These are phyloP conservation scores for Pleurotus platypus DNA, from an alignment of 768 basidiomycete genomes.

Conservation along the genomic window DNA sequence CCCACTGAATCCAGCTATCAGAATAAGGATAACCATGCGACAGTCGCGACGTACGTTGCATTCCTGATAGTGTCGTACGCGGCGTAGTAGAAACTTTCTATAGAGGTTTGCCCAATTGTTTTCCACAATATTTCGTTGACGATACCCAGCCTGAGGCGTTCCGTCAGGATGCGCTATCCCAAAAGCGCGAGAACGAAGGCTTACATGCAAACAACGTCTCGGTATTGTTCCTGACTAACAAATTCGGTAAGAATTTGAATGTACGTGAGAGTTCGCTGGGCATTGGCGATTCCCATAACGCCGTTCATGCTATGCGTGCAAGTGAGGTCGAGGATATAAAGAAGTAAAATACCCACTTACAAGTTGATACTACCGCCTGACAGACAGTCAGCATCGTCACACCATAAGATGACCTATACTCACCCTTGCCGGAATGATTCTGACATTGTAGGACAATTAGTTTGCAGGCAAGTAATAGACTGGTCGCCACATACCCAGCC, in stretches of 20 bases:
- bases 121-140: constrained; percentile 60
- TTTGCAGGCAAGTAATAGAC: neutral
- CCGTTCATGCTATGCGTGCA: constrained; percentile 50
- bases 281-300: constrained; percentile 88
- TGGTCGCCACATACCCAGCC: constrained; percentile 53
- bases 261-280: constrained; percentile 78
- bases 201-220: constrained; percentile 67
- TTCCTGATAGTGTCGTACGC: constrained; percentile 42
- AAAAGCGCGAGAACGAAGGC: constrained; percentile 14
- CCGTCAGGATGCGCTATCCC: neutral
- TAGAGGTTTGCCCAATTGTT: constrained; percentile 47
- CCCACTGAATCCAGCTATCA: constrained; percentile 40
- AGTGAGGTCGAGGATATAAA: constrained; percentile 8
- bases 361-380: constrained; percentile 63
- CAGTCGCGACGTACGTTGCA: constrained; percentile 26
- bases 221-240: constrained; percentile 76
- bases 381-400: constrained; percentile 8
- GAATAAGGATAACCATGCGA: constrained; percentile 11
- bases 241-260: constrained; percentile 82
- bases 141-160: constrained; percentile 42
- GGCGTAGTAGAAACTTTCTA: constrained; percentile 42
- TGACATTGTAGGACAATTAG: constrained; percentile 19
- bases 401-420: constrained; percentile 2
- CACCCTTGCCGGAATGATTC: constrained; percentile 53
- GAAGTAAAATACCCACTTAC: constrained; percentile 17